These are phyloP conservation scores for Candida maltosa DNA, from an alignment of 805 yeast genomes.

Conservation along the genomic window DNA sequence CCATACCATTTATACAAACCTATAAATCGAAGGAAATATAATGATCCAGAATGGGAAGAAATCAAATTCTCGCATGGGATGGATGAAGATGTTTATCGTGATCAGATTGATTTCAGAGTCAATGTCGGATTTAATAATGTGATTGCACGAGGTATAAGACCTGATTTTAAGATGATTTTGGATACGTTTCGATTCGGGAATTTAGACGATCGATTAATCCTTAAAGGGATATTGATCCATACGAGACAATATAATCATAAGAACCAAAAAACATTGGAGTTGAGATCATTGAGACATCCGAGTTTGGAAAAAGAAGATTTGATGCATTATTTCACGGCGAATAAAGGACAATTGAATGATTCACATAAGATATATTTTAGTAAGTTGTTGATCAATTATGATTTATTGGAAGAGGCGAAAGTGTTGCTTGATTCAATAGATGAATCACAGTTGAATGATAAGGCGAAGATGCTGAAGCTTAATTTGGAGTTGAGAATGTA, in stretches of 20 bases:
- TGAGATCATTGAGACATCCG: constrained; percentile 16
- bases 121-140: constrained; percentile 30
- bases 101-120: constrained; percentile 27
- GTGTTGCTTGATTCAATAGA: constrained; percentile 20
- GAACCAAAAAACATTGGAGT: constrained; percentile 8
- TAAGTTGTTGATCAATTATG: constrained; percentile 27
- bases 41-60: constrained; percentile 19
- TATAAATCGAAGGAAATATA: constrained; percentile 20
- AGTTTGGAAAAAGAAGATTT: constrained; percentile 15
- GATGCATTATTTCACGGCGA: constrained; percentile 11
- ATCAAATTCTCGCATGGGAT: constrained; percentile 12
- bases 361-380: constrained; percentile 26
- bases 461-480: constrained; percentile 22
- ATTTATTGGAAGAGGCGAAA: constrained; percentile 20
- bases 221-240: constrained; percentile 19
- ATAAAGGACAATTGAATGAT: constrained; percentile 15
- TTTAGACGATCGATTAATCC: constrained; percentile 16
- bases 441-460: constrained; percentile 21
- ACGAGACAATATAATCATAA: constrained; percentile 11
- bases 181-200: constrained; percentile 28
- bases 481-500: constrained; percentile 22
- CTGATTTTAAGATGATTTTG: constrained; percentile 29
- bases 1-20: constrained; percentile 21
- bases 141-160: constrained; percentile 29
- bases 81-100: not conserved